These are phyloP conservation scores for Mayamaea pseudoterrestris DNA, from an alignment of 108 stramenopile genomes.

Conservation along the genomic window DNA sequence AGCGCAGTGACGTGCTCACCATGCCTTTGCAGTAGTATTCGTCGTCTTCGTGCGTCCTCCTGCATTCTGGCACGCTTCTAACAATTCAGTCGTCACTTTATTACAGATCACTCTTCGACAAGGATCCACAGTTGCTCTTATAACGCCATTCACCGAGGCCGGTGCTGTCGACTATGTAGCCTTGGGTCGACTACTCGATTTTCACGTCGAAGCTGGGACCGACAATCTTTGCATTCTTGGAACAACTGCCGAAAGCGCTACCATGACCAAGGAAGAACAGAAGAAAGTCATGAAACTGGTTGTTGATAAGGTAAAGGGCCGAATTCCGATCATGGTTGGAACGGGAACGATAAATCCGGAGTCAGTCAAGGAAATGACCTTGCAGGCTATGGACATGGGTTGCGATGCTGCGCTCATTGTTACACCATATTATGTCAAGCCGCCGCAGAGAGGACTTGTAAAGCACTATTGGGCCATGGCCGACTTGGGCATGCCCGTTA, in stretches of 20 bases:
- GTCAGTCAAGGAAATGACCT: slow-evolving; percentile 38
- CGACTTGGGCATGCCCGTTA: slow-evolving; percentile 56
- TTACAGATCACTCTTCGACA: slow-evolving; percentile 10
- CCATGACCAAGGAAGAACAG: slow-evolving; percentile 44
- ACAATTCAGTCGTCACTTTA: too few species aligned
- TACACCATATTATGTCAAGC: slow-evolving; percentile 84
- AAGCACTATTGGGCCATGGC: slow-evolving; percentile 53
- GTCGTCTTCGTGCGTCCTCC: too few species aligned
- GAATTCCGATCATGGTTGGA: slow-evolving; percentile 49
- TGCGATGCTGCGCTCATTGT: slow-evolving; percentile 76
- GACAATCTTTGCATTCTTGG: slow-evolving; percentile 69
- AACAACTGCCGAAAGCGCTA: slow-evolving; percentile 73
- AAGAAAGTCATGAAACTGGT: slow-evolving; percentile 33
- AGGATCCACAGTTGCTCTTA: slow-evolving; percentile 64
- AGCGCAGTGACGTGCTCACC: too few species aligned
- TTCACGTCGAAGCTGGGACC: slow-evolving; percentile 52
- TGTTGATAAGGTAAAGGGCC: slow-evolving; percentile 45
- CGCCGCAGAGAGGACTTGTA: slow-evolving; percentile 61
- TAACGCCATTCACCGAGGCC: slow-evolving; percentile 50
- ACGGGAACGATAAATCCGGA: slow-evolving; percentile 54
- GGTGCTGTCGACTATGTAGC: slow-evolving; percentile 44
- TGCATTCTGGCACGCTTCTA: too few species aligned
- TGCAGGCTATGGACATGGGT: slow-evolving; percentile 58
- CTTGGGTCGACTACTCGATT: slow-evolving; percentile 36
- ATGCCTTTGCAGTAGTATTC: too few species aligned